A percentile compares a stretch with the other conserved stretches of the same genome.
These are phyloP conservation scores for Drosera capensis DNA, from an alignment of 148 eudicot genomes.

Conservation along the genomic window DNA sequence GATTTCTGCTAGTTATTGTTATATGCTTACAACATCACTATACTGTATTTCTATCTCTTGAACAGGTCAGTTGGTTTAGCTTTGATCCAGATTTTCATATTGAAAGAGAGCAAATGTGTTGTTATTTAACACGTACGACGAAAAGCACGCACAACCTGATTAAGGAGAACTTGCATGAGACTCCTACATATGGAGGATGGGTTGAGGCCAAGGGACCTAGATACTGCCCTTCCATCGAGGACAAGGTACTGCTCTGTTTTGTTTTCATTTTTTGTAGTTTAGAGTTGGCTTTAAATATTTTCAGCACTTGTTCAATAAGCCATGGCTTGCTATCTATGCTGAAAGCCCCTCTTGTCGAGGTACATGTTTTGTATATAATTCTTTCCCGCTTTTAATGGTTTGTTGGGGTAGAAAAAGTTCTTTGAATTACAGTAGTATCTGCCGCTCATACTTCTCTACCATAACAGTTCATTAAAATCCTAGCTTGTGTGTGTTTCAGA, in stretches of 20 bases:
- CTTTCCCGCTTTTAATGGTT: too few relatives aligned
- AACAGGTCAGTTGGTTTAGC: conserved; percentile 93
- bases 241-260: conserved; percentile 46
- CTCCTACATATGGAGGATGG: conserved; percentile 99
- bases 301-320: too few relatives aligned
- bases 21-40: too few relatives aligned
- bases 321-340: too few relatives aligned
- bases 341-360: too few relatives aligned
- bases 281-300: background rate
- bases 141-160: conserved; percentile 74
- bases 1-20: too few relatives aligned
- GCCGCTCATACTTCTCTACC: background rate
- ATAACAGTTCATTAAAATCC: background rate
- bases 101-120: conserved; percentile 90
- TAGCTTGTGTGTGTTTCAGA: conserved; percentile 26
- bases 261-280: background rate
- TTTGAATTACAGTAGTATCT: background rate
- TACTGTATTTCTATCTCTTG: conserved; percentile 15
- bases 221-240: conserved; percentile 99
- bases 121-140: conserved; percentile 97
- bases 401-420: too few relatives aligned
- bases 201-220: conserved; percentile 99
- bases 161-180: conserved; percentile 90
- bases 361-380: too few relatives aligned
- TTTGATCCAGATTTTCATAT: conserved; percentile 84